Base-by-base conservation (phyloP, 768 basidiomycete species). In the Calvatia gigantea region DNA sequence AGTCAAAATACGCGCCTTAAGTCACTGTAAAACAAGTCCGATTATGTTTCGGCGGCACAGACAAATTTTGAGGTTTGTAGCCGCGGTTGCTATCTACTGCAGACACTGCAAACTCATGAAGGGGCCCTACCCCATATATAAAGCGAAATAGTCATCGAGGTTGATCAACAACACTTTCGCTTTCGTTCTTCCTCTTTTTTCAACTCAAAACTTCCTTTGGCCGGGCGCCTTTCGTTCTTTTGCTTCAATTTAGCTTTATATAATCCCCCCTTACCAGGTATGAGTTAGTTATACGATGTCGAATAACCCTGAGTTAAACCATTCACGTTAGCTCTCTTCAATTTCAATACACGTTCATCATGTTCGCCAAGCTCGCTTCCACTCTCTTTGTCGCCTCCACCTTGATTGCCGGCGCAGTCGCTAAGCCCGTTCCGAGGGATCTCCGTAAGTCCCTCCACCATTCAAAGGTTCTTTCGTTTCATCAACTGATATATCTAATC, bases 351-450 rank as follows among this genome's bases (percentile, higher is more conserved):
- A 21, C 25, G 4, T 33, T 35, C 31, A 61, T 49, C 46, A 64
- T 62, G 60, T 59, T 64, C 49, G 55, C 58, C 48, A 64, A 62
- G 45, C 50, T 64, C 39, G 56, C 55, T 55, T 59, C 58, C 46
- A 58, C 57, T 51, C 54, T 51, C 29, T 44, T 61, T 48, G 56
- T 60, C 15, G 60, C 57, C 52, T 57, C 59, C 38, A 52, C 61
- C 38, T 48, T 59, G 31, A 57, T 64, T 38, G 60, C 56, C 43
- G 58, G 60, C 41, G 54, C 45, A 23, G 37, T 50, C 2, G 60
- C 64, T 32, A 61, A 61, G 33, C 57, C 61, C 19, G 47, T 59
- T 6, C 58, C 58, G 38, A 57, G 47, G 23, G 25, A 27, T 14
- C 12, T 39, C 14, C 37, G 37, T 41, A 28, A 25, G 50, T 27